A percentile compares a stretch with the other conserved stretches of the same genome.
Evolutionary conservation across 2,329 filamentous ascomycete species (phyloP).

Genomic region (Aureobasidium sp.): DNA sequence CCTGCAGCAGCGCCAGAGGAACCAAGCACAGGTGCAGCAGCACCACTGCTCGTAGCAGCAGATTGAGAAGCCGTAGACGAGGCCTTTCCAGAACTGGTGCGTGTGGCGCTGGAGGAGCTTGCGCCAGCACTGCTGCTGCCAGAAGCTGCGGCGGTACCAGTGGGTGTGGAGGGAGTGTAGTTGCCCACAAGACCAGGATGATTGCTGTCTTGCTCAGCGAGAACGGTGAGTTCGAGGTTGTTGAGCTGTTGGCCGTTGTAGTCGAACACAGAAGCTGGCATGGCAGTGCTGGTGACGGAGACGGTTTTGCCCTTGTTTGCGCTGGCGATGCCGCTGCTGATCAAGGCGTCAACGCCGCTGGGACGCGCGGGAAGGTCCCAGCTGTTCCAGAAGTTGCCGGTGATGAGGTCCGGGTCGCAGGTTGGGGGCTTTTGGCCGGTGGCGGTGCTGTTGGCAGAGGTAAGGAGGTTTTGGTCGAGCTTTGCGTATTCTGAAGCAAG

Average conservation of each 20-base stretch:
- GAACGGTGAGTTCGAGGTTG: slow-evolving; percentile 37
- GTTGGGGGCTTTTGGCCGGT: slow-evolving; percentile 48
- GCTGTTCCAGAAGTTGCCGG: slow-evolving; percentile 60
- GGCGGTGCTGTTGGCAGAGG: slow-evolving; percentile 51
- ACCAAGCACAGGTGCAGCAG: neutral
- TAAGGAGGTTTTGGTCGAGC: slow-evolving; percentile 60
- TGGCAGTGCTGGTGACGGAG: slow-evolving; percentile 45
- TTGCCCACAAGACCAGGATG: slow-evolving; percentile 2
- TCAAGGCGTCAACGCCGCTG: slow-evolving; percentile 58
- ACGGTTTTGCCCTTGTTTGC: slow-evolving; percentile 51
- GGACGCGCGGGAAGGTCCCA: slow-evolving; percentile 67
- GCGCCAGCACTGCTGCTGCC: neutral
- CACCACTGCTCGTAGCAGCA: neutral
- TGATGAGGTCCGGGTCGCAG: slow-evolving; percentile 61
- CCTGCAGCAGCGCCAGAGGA: neutral
- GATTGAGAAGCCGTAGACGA: neutral
- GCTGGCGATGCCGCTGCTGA: slow-evolving; percentile 63
- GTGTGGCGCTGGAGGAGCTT: neutral
- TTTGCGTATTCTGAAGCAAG: slow-evolving; percentile 65
- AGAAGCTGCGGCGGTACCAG: neutral
- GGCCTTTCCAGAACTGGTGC: neutral
- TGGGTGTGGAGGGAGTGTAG: slow-evolving; percentile 4
- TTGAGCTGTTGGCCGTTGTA: slow-evolving; percentile 50
- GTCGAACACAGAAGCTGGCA: slow-evolving; percentile 49
- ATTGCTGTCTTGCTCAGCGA: slow-evolving; percentile 10